Percentiles rank a stretch among this genome's conserved stretches.
These are phyloP conservation scores for Sarocladium strictum DNA, from an alignment of 2,329 filamentous ascomycete genomes.

Conservation along the genomic window DNA sequence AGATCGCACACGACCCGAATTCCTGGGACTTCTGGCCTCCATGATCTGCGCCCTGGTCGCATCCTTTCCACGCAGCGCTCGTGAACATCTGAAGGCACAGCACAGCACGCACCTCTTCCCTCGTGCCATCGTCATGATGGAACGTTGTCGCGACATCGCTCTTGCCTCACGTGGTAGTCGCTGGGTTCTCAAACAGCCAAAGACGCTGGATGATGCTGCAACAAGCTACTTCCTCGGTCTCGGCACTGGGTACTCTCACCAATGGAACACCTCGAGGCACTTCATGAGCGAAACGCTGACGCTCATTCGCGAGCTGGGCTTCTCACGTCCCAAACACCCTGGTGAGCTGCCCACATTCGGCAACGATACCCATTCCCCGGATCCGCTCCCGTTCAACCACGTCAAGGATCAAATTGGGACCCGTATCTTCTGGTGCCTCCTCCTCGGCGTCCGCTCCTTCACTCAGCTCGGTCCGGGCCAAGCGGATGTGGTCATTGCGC, in stretches of 20 bases:
- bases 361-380: constrained; percentile 29
- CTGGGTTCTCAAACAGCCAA: constrained; percentile 40
- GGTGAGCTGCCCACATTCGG: constrained; percentile 34
- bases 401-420: constrained; percentile 69
- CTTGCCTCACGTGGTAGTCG: constrained; percentile 57
- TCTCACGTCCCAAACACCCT: constrained; percentile 49
- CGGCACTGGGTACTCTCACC: constrained; percentile 60
- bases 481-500: constrained; percentile 67
- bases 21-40: constrained; percentile 64
- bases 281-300: constrained; percentile 69
- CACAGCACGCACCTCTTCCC: constrained; percentile 60
- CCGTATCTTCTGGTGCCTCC: constrained; percentile 78
- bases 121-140: constrained; percentile 62
- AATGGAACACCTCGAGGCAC: constrained; percentile 60
- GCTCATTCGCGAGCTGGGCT: constrained; percentile 61
- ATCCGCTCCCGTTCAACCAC: constrained; percentile 53
- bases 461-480: constrained; percentile 63
- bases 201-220: constrained; percentile 51
- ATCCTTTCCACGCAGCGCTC: constrained; percentile 67
- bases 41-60: constrained; percentile 71
- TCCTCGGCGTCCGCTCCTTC: constrained; percentile 71
- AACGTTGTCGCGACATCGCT: constrained; percentile 65
- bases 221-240: constrained; percentile 73
- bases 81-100: constrained; percentile 61
- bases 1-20: constrained; percentile 59